Percentiles rank a stretch among this genome's conserved stretches.
These are phyloP conservation scores for Termitomyces sp. DNA, from an alignment of 768 basidiomycete species.

Conservation along the genomic window DNA sequence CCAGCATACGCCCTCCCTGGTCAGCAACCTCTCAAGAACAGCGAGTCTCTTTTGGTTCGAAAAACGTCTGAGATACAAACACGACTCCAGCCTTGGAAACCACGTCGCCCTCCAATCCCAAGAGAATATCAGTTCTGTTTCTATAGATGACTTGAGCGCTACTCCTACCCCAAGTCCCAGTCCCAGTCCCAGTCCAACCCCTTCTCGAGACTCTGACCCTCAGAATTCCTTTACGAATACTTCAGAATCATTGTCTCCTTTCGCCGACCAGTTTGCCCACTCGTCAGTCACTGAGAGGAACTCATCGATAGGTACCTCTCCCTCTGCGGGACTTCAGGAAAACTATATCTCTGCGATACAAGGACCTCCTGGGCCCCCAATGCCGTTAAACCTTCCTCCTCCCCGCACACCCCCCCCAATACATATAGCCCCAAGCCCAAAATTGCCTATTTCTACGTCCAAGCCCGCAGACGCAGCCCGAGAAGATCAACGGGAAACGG, in stretches of 20 bases:
- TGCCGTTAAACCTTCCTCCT: constrained; percentile 56
- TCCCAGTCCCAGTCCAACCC: constrained; percentile 11
- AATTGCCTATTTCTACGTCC: constrained; percentile 21
- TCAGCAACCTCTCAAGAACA: constrained; percentile 51
- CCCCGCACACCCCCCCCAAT: constrained; percentile 51
- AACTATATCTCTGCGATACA: constrained; percentile 5
- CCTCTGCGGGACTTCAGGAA: constrained; percentile 2
- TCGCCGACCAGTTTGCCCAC: constrained; percentile 30
- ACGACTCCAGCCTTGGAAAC: constrained; percentile 27
- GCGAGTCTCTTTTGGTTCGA: constrained; percentile 54
- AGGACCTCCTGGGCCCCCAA: constrained; percentile 37
- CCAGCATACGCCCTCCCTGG: constrained; percentile 34
- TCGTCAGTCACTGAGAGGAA: constrained; percentile 18
- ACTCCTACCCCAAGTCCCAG: constrained; percentile 25
- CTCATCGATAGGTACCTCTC: constrained; percentile 15
- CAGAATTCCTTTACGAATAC: constrained; percentile 47
- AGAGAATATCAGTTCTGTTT: constrained; percentile 48
- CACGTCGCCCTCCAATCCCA: constrained; percentile 44
- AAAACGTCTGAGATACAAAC: constrained; percentile 28
- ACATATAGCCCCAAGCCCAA: constrained; percentile 30
- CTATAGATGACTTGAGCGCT: constrained; percentile 46
- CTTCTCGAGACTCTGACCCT: constrained; percentile 21
- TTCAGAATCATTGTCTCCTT: constrained; percentile 41
- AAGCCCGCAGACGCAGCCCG: constrained; percentile 17
- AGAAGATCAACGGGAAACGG: constrained; percentile 30